Conservation (phyloP, 2,329 filamentous ascomycete genomes). For the Phialophora verrucosa region DNA sequence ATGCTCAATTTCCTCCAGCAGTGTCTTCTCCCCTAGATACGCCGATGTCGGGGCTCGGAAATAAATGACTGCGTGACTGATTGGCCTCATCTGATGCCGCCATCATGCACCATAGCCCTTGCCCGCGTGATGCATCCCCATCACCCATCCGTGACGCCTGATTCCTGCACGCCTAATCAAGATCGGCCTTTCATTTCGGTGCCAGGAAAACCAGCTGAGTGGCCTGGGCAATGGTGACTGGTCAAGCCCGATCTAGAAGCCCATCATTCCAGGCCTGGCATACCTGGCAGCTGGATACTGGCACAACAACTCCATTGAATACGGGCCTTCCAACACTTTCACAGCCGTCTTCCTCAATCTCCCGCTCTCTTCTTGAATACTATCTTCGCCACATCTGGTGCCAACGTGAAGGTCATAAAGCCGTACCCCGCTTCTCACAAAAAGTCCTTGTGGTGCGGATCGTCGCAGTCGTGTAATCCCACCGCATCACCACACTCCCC, state of each 20-base stretch:
- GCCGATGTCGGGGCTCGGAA: not conserved
- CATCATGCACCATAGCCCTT: not conserved
- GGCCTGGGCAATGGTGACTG: constrained; percentile 4
- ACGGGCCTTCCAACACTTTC: constrained; percentile 8
- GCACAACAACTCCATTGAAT: not conserved
- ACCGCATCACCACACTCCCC: constrained; percentile 18
- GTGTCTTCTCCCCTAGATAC: no score
- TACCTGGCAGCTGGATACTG: constrained; percentile 11
- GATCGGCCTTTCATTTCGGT: constrained; percentile 14
- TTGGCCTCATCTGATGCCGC: constrained; percentile 14
- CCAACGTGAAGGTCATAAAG: constrained; percentile 5
- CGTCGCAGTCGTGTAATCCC: constrained; percentile 20
- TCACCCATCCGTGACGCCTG: constrained; percentile 4
- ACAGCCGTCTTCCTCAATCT: not conserved
- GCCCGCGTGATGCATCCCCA: constrained; percentile 13
- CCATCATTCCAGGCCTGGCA: constrained; percentile 12
- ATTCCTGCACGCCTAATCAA: constrained; percentile 3
- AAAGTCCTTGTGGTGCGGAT: constrained; percentile 19
- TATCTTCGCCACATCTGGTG: not conserved
- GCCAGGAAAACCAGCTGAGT: constrained; percentile 15
- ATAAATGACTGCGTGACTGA: not conserved
- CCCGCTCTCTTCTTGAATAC: not conserved
- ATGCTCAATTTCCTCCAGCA: not conserved
- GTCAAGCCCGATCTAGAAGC: constrained; percentile 11
- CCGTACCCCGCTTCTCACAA: constrained; percentile 1